Evolutionary conservation across 805 yeast genomes (phyloP), one percentile per base, ranked within the genome.

Genomic region (Candida alai): DNA sequence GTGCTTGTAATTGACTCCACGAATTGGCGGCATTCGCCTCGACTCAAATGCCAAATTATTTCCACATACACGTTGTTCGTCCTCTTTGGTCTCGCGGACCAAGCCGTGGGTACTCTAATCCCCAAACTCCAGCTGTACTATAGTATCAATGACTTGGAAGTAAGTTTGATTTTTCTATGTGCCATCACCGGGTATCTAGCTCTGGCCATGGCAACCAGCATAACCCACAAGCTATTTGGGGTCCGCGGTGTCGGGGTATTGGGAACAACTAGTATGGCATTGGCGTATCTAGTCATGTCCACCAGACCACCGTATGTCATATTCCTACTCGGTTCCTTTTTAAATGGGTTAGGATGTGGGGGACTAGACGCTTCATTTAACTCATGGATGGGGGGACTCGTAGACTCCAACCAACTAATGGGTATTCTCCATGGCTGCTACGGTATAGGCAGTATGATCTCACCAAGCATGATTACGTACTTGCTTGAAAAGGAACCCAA

Each of bases 271-370:
- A 45, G 54, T 17, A 62, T 73, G 53, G 42, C 64, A 1, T 19
- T 55, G 1, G 58, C 69, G 9, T 78, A 64, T 46, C 35, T 60
- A 5, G 40, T 69, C 2, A 54, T 65, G n/a, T 52, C 65, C 6
- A 41, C 57, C 3, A 60, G 51, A 26, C 72, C 75, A 1, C 74
- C 74, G 13, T 68, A 65, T 39, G 36, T 47, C 8, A 16, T 74
- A 0, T 60, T 74, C 18, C 62, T 71, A 1, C 1, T 58, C 0
- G 53, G 62, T 20, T 66, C 72, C 39, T 46, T 62, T 2, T 43
- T 69, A 15, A 50, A 52, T 30, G 88, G 88, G 0, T 45, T 77
- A 25, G 80, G 82, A 0, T 62, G 62, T 35, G 86, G 87, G 1
- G 43, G 70, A 6, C 43, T 74, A 18, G 86, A 79, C 49, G 74